These are phyloP conservation scores for Elsinoe necatrix DNA, from an alignment of 2,329 filamentous ascomycete species.

Conservation along the genomic window DNA sequence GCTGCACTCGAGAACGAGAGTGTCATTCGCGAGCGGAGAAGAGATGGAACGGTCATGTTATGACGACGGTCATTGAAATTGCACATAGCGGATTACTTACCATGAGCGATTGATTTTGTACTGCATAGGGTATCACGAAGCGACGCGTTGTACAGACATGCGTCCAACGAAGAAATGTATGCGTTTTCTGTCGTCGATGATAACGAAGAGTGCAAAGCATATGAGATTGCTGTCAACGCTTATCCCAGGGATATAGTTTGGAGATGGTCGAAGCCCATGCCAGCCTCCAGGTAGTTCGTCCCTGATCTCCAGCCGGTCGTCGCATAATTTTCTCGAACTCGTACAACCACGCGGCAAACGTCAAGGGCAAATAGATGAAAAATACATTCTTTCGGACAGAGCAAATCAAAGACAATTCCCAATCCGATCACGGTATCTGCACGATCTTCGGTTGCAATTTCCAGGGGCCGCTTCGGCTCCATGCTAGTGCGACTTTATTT, in stretches of 20 bases:
- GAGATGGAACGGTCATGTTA: not conserved
- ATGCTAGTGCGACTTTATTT: constrained; percentile 12
- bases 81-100: not conserved
- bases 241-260: not conserved
- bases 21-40: not conserved
- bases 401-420: constrained; percentile 6
- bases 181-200: not conserved
- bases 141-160: constrained; percentile 3
- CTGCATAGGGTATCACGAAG: constrained; percentile 4
- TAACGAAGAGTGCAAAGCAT: not conserved
- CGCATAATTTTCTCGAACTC: not conserved
- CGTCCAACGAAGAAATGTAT: not conserved
- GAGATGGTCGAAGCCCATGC: not conserved
- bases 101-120: not conserved
- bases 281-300: not conserved
- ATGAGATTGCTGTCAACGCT: constrained; percentile 2
- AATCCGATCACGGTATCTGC: not conserved
- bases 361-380: not conserved
- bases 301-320: not conserved
- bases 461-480: constrained; percentile 9
- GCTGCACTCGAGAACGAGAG: too few species aligned
- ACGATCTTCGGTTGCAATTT: constrained; percentile 12
- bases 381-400: not conserved
- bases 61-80: not conserved
- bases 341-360: not conserved